phyloP scores from a whole-genome alignment of 2,329 filamentous ascomycete species.

The Penicillium sp. region DNA sequence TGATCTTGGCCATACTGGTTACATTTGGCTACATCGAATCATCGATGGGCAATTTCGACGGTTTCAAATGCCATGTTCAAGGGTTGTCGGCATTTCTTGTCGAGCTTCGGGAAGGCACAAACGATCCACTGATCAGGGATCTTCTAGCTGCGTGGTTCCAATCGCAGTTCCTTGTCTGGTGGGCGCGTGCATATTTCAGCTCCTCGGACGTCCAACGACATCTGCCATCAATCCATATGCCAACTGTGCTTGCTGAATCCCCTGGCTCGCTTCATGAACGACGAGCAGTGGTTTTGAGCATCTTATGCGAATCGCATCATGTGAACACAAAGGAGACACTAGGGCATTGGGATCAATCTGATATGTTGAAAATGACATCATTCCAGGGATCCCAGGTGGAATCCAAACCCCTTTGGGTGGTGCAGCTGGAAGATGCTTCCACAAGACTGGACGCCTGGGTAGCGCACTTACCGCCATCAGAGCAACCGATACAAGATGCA shows the following conservation, averaged over 20 bases:
- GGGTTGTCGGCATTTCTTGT: constrained; percentile 10
- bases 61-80: constrained; percentile 23
- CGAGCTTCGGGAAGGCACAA: neutral
- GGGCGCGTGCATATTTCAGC: constrained; percentile 29
- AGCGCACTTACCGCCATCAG: constrained; percentile 13
- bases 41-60: constrained; percentile 25
- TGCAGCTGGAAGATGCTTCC: neutral
- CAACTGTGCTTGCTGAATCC: neutral
- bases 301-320: constrained; percentile 28
- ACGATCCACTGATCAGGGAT: neutral
- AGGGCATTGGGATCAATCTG: constrained; percentile 6
- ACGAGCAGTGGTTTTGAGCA: constrained; percentile 19
- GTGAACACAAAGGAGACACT: constrained; percentile 15
- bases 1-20: constrained; percentile 14
- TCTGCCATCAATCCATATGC: constrained; percentile 14
- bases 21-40: constrained; percentile 25
- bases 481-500: constrained; percentile 11
- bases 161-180: constrained; percentile 25
- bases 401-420: neutral
- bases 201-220: constrained; percentile 17
- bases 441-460: constrained; percentile 22
- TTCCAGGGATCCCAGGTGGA: neutral
- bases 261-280: constrained; percentile 12
- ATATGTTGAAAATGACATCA: neutral
- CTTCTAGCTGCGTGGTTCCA: constrained; percentile 28